phyloP scores from a whole-genome alignment of 164 flowering plant species.

The Echeveria elegans region DNA sequence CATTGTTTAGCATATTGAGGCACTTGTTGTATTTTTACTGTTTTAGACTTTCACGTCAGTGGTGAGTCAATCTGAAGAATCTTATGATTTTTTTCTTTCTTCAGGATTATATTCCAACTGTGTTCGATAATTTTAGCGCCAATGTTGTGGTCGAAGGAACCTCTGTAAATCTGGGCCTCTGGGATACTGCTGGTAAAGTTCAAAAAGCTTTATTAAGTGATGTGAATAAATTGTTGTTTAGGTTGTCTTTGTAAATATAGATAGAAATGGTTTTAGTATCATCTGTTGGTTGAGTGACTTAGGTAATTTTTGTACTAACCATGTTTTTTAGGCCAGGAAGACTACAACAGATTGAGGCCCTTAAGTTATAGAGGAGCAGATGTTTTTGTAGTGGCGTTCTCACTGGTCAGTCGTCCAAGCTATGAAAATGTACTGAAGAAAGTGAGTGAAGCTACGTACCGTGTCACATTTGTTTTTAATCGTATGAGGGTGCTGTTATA shows the following conservation, averaged over 20 bases:
- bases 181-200: slow-evolving; percentile 94
- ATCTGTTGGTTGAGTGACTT: slow-evolving; percentile 4
- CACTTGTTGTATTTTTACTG: background rate
- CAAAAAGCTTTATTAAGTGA: background rate
- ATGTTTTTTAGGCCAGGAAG: slow-evolving; percentile 73
- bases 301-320: background rate
- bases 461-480: background rate
- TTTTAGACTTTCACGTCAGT: background rate
- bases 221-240: background rate
- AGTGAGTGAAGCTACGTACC: slow-evolving; percentile 25
- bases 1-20: background rate
- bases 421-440: slow-evolving; percentile 87
- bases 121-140: slow-evolving; percentile 97
- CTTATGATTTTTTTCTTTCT: background rate
- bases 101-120: slow-evolving; percentile 90
- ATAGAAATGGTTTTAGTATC: slow-evolving; percentile 2
- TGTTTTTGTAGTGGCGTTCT: slow-evolving; percentile 90
- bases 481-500: background rate
- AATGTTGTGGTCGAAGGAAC: slow-evolving; percentile 92
- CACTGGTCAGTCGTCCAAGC: slow-evolving; percentile 90
- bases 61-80: background rate
- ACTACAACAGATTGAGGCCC: slow-evolving; percentile 93
- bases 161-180: slow-evolving; percentile 93
- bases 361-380: slow-evolving; percentile 96
- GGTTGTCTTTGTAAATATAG: background rate